Evolutionary conservation across 805 yeast species (phyloP).

Genomic region (Wickerhamomyces hampshirensis): DNA sequence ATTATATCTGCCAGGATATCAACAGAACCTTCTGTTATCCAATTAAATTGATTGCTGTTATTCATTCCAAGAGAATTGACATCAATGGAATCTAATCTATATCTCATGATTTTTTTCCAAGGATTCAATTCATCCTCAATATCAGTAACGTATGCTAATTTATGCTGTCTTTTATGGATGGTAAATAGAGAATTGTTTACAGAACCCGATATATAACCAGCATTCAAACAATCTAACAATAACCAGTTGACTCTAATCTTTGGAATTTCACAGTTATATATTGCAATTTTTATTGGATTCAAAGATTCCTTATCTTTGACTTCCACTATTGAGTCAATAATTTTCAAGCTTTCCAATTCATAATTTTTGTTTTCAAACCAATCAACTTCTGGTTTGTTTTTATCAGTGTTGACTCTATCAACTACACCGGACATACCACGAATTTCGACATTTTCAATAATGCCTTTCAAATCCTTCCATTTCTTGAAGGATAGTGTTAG

Average conservation of each 20-base stretch:
- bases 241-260: slow-evolving; percentile 53
- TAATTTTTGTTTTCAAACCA: slow-evolving; percentile 33
- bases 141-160: slow-evolving; percentile 40
- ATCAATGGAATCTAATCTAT: slow-evolving; percentile 36
- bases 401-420: slow-evolving; percentile 45
- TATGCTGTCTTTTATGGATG: slow-evolving; percentile 67
- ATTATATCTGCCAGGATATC: slow-evolving; percentile 69
- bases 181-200: slow-evolving; percentile 72
- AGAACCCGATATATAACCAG: slow-evolving; percentile 67
- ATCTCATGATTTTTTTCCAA: slow-evolving; percentile 47
- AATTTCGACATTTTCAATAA: slow-evolving; percentile 71
- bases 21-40: slow-evolving; percentile 69
- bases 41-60: slow-evolving; percentile 41
- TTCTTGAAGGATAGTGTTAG: slow-evolving; percentile 74
- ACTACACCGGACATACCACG: slow-evolving; percentile 82
- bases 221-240: slow-evolving; percentile 63
- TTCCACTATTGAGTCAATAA: slow-evolving; percentile 48
- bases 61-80: slow-evolving; percentile 32
- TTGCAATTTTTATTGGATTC: slow-evolving; percentile 36
- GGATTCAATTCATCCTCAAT: slow-evolving; percentile 33
- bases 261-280: slow-evolving; percentile 65
- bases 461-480: slow-evolving; percentile 86
- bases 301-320: slow-evolving; percentile 22
- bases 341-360: slow-evolving; percentile 37
- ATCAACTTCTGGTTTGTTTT: slow-evolving; percentile 22